Evolutionary conservation across 2,329 filamentous ascomycete genomes (phyloP), one percentile per base, ranked within the genome.

Genomic region (Passalora sequoiae): DNA sequence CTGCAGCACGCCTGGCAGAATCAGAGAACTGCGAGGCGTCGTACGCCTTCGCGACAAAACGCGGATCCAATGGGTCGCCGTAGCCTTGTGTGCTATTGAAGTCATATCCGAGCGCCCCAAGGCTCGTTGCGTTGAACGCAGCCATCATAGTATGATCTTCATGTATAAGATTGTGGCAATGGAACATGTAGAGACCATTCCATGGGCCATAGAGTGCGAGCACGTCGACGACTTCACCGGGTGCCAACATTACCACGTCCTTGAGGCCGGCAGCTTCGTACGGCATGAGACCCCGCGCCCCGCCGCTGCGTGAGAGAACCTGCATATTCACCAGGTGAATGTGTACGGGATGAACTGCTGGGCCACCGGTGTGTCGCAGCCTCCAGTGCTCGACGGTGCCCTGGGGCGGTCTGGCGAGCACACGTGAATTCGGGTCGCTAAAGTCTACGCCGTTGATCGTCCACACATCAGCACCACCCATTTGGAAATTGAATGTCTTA

Each of bases 321-420:
- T 73, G 70, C 60, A 81, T 75, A 53, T 80, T 76, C 36, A 81
- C 71, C 1, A 80, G 66, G 54, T 81, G 78, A 36, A 80, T 71
- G 58, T 81, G 77, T 22, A 69, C 61, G 1, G 75, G 76, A 51
- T 80, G 76, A 2, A 70, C 68, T 59, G 73, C 74, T 19, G 69
- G 71, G 12, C 71, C 74, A 10, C 66, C 67, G 19, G 61, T 64
- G 57, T 80, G 78, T 46, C 68, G 64, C 4, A 76, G 61, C 55
- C 71, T 65, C 72, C 72, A 76, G 37, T 71, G 63, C 60, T 76
- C 69, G 4, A 71, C 66, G 4, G 67, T 67, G 33, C 73, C 73
- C 33, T 67, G 69, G 3, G 65, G 63, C 1, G 71, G 70, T 4
- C 67, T 69, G 36, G 73, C 73, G 1, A 76, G 63, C 16, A 76